Conservation (phyloP, 2,329 filamentous ascomycete genomes). For the Fusarium sp. region DNA sequence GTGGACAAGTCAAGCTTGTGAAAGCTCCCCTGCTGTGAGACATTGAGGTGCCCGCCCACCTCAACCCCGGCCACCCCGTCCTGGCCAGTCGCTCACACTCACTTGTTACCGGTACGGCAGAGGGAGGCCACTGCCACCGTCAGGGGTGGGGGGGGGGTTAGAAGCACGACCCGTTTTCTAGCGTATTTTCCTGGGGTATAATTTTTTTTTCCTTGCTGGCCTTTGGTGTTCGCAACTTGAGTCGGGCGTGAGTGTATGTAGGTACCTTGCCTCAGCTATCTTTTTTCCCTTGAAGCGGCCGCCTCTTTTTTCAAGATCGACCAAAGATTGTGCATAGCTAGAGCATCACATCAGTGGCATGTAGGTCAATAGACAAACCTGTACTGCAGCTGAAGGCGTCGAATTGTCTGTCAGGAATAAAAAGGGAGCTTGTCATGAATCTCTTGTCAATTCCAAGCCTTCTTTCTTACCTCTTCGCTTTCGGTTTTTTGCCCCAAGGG, state of each 20-base stretch:
- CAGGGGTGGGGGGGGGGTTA: conserved; percentile 22
- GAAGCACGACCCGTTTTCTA: conserved; percentile 39
- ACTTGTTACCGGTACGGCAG: conserved; percentile 8
- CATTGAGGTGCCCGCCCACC: conserved; percentile 5
- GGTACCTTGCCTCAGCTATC: background rate
- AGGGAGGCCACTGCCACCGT: conserved; percentile 33
- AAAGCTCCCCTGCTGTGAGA: conserved; percentile 24
- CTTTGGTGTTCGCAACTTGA: conserved; percentile 5
- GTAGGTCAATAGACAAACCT: background rate
- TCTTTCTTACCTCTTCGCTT: background rate
- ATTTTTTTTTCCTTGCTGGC: conserved; percentile 11
- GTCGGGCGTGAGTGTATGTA: background rate
- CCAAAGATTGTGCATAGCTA: background rate
- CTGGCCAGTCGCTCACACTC: background rate
- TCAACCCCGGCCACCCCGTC: conserved; percentile 31
- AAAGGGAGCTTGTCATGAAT: background rate
- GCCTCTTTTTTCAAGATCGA: background rate
- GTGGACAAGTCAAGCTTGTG: conserved; percentile 17
- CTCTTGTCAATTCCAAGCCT: background rate
- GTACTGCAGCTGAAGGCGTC: background rate
- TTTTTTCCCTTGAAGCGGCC: conserved; percentile 14
- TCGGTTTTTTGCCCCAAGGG: background rate
- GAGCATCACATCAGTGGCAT: background rate
- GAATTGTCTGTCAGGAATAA: background rate
- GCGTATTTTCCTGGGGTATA: conserved; percentile 35